These are phyloP conservation scores for Vitis hybrid DNA, from an alignment of 177 flowering plant genomes.

Conservation along the genomic window DNA sequence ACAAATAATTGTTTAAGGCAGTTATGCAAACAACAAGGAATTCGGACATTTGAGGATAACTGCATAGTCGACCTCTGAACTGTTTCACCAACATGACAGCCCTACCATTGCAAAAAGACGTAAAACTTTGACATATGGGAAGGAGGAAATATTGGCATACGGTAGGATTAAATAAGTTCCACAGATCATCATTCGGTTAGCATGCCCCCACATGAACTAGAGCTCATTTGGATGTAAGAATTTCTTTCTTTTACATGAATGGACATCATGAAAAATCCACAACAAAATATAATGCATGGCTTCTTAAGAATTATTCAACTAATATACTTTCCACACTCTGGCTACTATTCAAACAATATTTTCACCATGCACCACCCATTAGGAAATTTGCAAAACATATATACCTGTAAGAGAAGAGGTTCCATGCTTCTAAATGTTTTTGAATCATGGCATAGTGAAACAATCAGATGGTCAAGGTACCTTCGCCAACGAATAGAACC, in stretches of 20 bases:
- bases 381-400: not conserved
- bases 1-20: not conserved
- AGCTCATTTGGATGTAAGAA: not conserved
- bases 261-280: not conserved
- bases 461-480: slow-evolving; percentile 81
- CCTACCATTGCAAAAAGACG: not conserved
- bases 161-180: not conserved
- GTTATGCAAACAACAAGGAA: not conserved
- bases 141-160: not conserved
- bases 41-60: not conserved
- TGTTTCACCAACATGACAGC: not conserved
- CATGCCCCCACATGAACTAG: not conserved
- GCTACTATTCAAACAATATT: not conserved
- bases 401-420: slow-evolving; percentile 90
- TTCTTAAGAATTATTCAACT: no score
- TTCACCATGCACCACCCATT: not conserved
- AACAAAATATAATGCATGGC: not conserved
- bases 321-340: not conserved
- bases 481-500: slow-evolving; percentile 92
- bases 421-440: slow-evolving; percentile 65
- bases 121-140: not conserved
- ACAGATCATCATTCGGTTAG: not conserved
- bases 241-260: not conserved
- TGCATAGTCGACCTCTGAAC: not conserved
- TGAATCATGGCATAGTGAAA: slow-evolving; percentile 60